phyloP scores from a whole-genome alignment of 108 stramenopile genomes.

The Cyclostephanos invisitatus region DNA sequence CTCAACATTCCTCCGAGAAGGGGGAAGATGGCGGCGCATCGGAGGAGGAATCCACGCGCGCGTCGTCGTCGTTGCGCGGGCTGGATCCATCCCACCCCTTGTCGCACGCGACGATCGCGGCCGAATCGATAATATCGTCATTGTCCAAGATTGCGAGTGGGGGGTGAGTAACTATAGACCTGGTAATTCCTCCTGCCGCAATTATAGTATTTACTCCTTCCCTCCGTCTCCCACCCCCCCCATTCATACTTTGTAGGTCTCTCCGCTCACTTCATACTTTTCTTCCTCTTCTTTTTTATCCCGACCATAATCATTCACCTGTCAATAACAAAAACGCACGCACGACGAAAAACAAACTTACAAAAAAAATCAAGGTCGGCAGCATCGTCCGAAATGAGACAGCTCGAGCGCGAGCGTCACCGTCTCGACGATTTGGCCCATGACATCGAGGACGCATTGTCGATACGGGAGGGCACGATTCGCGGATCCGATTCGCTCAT shows the following conservation, averaged over 20 bases:
- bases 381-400: conserved; percentile 77
- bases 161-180: conserved; percentile 2
- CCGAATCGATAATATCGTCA: conserved; percentile 76
- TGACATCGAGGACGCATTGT: conserved; percentile 68
- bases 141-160: conserved; percentile 85
- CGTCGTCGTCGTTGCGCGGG: neutral
- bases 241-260: too few relatives aligned
- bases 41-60: neutral
- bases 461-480: conserved; percentile 53
- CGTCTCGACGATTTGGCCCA: conserved; percentile 61
- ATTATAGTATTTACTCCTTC: too few relatives aligned
- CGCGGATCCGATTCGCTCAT: conserved; percentile 52
- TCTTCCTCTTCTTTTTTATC: too few relatives aligned
- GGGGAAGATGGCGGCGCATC: neutral
- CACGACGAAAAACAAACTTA: too few relatives aligned
- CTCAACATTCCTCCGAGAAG: neutral
- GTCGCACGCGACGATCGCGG: conserved; percentile 55
- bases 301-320: too few relatives aligned
- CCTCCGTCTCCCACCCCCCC: too few relatives aligned
- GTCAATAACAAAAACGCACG: too few relatives aligned
- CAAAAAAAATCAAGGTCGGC: conserved; percentile 41
- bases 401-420: conserved; percentile 71
- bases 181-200: too few relatives aligned
- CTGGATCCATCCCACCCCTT: conserved; percentile 50
- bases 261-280: too few relatives aligned